These are phyloP conservation scores for Cynara cardunculus DNA, from an alignment of 129 eudicot species.

Conservation along the genomic window DNA sequence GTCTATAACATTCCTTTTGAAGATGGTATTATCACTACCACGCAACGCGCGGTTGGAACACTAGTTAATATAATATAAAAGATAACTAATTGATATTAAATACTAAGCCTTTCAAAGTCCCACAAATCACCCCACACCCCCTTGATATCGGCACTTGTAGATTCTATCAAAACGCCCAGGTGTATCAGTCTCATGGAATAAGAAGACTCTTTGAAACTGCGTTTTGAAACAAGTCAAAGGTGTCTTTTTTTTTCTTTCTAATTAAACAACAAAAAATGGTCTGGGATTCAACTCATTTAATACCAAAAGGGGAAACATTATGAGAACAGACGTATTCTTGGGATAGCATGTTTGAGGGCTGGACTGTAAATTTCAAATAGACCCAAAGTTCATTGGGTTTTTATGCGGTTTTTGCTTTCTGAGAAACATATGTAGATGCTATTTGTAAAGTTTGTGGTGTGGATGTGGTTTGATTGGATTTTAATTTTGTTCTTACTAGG, in stretches of 20 bases:
- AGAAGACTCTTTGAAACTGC: background rate
- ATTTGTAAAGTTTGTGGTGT: background rate
- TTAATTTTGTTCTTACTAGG: conserved; percentile 31
- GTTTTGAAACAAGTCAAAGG: background rate
- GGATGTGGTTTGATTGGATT: background rate
- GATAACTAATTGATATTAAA: too few relatives aligned
- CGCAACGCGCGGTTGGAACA: too few relatives aligned
- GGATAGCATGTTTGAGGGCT: background rate
- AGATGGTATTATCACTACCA: too few relatives aligned
- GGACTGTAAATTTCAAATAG: background rate
- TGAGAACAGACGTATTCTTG: background rate
- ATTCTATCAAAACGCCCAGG: background rate
- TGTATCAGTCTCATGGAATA: background rate
- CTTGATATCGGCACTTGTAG: background rate
- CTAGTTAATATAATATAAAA: too few relatives aligned
- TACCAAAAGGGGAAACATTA: background rate
- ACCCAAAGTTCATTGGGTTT: background rate
- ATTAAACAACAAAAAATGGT: background rate
- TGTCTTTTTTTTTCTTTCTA: too few relatives aligned
- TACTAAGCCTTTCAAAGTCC: background rate
- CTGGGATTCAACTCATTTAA: background rate
- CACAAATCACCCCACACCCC: background rate
- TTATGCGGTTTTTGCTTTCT: background rate
- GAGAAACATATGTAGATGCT: background rate
- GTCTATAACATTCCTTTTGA: too few relatives aligned